phyloP scores from a whole-genome alignment of 2,329 filamentous ascomycete species.

The Epichloe hybrida region DNA sequence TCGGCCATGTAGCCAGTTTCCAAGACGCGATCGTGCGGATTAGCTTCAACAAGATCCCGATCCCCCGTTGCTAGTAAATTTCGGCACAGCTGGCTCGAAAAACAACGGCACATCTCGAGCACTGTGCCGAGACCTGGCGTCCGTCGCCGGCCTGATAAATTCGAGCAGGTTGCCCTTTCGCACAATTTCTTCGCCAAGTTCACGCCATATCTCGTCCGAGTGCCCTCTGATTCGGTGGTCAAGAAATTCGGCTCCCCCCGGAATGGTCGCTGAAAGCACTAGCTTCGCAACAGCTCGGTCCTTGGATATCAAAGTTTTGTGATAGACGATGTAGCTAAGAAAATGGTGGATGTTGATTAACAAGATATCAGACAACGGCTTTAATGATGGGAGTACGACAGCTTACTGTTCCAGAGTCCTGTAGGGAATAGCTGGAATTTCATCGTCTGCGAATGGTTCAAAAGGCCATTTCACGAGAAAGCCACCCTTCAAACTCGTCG shows the following conservation, averaged over 20 bases:
- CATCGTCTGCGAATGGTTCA: no score
- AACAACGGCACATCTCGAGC: constrained; percentile 7
- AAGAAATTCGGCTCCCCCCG: constrained; percentile 30
- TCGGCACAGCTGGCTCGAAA: no score
- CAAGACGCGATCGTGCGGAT: constrained; percentile 49
- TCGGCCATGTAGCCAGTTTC: constrained; percentile 46
- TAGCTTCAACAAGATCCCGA: constrained; percentile 50
- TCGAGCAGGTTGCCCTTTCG: constrained; percentile 44
- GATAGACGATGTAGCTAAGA: no score
- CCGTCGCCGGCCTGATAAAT: constrained; percentile 27
- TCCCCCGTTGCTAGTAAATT: constrained; percentile 37
- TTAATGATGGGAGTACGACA: no score
- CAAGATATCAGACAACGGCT: no score
- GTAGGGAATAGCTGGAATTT: no score
- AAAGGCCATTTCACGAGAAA: no score
- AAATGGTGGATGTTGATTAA: no score
- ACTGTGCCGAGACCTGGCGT: neutral
- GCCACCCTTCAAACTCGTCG: no score
- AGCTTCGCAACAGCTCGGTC: no score
- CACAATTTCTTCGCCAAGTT: constrained; percentile 39
- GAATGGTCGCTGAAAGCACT: no score
- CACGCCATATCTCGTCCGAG: constrained; percentile 35
- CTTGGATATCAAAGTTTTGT: no score
- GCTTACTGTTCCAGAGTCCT: constrained; percentile 14
- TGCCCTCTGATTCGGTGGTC: constrained; percentile 43